Conservation (phyloP, 371 early-diverging fungal genomes). For the Mortierella sp. region DNA sequence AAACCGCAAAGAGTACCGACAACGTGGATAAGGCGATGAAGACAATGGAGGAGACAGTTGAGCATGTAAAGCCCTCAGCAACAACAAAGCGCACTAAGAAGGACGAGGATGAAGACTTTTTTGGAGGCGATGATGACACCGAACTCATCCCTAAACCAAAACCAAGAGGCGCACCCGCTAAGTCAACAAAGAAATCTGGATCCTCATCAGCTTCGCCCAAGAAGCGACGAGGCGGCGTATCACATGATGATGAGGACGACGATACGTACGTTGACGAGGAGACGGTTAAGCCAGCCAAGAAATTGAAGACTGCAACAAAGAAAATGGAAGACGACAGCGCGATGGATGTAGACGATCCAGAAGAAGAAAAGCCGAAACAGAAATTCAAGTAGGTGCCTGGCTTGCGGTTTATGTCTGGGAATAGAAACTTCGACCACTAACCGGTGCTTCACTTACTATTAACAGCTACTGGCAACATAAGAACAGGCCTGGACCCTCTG, state of each 20-base stretch:
- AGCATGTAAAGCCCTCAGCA: not conserved
- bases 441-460: not conserved
- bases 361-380: slow-evolving; percentile 41
- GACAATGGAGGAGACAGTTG: not conserved
- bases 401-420: too few species aligned
- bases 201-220: slow-evolving; percentile 7
- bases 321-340: slow-evolving; percentile 31
- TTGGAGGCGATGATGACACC: slow-evolving; percentile 33
- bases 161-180: slow-evolving; percentile 9
- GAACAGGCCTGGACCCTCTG: slow-evolving; percentile 67
- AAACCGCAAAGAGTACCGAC: slow-evolving; percentile 2
- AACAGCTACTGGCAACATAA: slow-evolving; percentile 54
- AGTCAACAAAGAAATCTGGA: slow-evolving; percentile 8
- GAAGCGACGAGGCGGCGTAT: slow-evolving; percentile 24
- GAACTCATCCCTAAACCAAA: slow-evolving; percentile 28
- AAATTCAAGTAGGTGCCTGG: slow-evolving; percentile 32
- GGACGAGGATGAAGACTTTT: slow-evolving; percentile 31
- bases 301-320: slow-evolving; percentile 21
- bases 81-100: slow-evolving; percentile 28
- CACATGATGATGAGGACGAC: slow-evolving; percentile 33
- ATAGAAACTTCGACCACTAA: not conserved
- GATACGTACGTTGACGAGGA: slow-evolving; percentile 35
- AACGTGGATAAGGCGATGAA: not conserved
- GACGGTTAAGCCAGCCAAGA: slow-evolving; percentile 35
- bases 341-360: slow-evolving; percentile 47